Conservation (phyloP, 805 yeast species). For the Wickerhamiella alocasiicola region DNA sequence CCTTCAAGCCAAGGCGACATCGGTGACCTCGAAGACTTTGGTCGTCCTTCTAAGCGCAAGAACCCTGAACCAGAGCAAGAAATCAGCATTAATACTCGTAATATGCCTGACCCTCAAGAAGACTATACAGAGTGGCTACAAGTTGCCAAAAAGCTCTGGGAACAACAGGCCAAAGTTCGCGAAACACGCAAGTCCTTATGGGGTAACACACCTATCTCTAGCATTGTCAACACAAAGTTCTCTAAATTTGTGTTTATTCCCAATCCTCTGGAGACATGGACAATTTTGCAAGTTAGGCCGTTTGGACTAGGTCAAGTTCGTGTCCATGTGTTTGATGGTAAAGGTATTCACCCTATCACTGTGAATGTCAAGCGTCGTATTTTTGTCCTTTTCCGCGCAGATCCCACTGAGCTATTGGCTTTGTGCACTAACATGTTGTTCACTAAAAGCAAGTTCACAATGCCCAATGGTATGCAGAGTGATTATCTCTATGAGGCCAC, state of each 20-base stretch:
- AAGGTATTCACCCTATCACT: conserved; percentile 58
- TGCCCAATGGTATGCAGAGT: conserved; percentile 54
- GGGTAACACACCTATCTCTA: conserved; percentile 47
- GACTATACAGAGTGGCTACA: conserved; percentile 39
- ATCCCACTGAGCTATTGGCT: conserved; percentile 10
- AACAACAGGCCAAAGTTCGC: conserved; percentile 55
- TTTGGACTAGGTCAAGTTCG: conserved; percentile 58
- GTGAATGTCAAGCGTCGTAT: conserved; percentile 65
- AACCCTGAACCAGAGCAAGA: conserved; percentile 16
- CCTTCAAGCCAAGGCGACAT: neutral
- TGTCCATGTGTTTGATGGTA: conserved; percentile 56
- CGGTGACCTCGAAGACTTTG: conserved; percentile 68
- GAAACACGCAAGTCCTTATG: conserved; percentile 63
- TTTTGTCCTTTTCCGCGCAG: conserved; percentile 46
- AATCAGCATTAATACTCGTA: conserved; percentile 16
- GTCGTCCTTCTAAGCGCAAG: conserved; percentile 23
- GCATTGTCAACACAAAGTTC: conserved; percentile 50
- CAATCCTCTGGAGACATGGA: conserved; percentile 47
- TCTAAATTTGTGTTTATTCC: conserved; percentile 38
- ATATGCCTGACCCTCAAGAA: conserved; percentile 23
- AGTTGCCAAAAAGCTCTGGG: conserved; percentile 85
- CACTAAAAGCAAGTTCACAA: conserved; percentile 43
- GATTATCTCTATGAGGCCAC: conserved; percentile 45
- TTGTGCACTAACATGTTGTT: conserved; percentile 26
- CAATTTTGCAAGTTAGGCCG: conserved; percentile 59